These are phyloP conservation scores for Salisapilia sapeloensis DNA, from an alignment of 352 stramenopile species.

Conservation along the genomic window DNA sequence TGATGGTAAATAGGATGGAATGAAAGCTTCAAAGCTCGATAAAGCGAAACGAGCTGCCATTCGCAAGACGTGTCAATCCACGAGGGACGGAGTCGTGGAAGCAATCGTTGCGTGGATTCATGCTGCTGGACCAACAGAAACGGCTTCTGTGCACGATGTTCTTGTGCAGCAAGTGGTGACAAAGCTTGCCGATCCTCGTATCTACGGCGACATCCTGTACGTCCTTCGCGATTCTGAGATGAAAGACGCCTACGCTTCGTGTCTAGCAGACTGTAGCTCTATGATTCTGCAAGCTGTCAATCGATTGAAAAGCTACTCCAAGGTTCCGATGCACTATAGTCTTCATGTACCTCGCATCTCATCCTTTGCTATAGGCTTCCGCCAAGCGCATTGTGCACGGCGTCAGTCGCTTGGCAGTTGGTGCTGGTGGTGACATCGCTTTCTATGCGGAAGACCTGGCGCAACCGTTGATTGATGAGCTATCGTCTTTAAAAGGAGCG, in stretches of 20 bases:
- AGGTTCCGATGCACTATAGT: conserved; percentile 12
- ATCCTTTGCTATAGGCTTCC: conserved; percentile 13
- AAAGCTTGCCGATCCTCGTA: conserved; percentile 46
- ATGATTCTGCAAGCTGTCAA: conserved; percentile 25
- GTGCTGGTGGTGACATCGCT: conserved; percentile 1
- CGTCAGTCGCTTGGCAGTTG: conserved; percentile 4
- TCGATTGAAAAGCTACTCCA: conserved; percentile 58
- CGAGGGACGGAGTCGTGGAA: conserved; percentile 43
- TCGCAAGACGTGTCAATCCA: conserved; percentile 32
- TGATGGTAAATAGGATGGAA: conserved; percentile 5
- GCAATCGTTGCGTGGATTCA: conserved; percentile 51
- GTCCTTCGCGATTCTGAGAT: conserved; percentile 8
- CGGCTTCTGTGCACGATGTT: conserved; percentile 13
- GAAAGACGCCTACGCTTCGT: conserved; percentile 10
- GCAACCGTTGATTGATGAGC: conserved; percentile 3
- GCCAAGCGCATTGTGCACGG: conserved; percentile 24
- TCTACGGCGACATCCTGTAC: conserved; percentile 47
- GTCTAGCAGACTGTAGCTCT: conserved; percentile 12
- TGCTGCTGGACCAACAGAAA: conserved; percentile 11
- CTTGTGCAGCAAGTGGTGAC: conserved; percentile 40
- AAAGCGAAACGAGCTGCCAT: conserved; percentile 16
- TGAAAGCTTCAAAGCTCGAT: conserved; percentile 16
- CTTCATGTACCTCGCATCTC: neutral
- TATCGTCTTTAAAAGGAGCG: no score
- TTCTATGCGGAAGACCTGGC: conserved; percentile 4